Percentiles rank a stretch among this genome's conserved stretches.
Conservation (phyloP, 2,329 filamentous ascomycete genomes). For the Cyphellophora europaea region DNA sequence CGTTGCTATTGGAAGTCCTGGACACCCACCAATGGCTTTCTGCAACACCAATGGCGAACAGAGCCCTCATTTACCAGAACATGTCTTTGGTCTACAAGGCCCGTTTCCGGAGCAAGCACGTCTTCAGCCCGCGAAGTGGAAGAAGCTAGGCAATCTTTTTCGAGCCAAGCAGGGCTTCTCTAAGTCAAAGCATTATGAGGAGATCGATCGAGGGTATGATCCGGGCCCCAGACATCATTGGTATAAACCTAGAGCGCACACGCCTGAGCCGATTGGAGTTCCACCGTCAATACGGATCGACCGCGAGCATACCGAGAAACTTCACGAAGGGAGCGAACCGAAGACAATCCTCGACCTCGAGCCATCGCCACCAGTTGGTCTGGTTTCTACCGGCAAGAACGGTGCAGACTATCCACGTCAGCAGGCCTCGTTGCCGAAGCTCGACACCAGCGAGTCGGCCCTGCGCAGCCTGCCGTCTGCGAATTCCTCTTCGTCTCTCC, state of each 20-base stretch:
- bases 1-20: slow-evolving; percentile 64
- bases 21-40: slow-evolving; percentile 19
- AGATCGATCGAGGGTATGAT: background rate
- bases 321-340: background rate
- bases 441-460: slow-evolving; percentile 12
- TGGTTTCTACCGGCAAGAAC: slow-evolving; percentile 3
- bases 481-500: slow-evolving; percentile 13
- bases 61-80: slow-evolving; percentile 4
- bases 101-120: slow-evolving; percentile 4
- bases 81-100: slow-evolving; percentile 3
- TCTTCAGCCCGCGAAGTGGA: slow-evolving; percentile 32
- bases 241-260: background rate
- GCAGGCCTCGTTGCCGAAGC: slow-evolving; percentile 10
- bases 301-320: background rate
- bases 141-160: slow-evolving; percentile 36
- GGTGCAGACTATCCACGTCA: too few species aligned
- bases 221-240: background rate
- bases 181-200: slow-evolving; percentile 8
- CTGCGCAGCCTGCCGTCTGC: slow-evolving; percentile 10
- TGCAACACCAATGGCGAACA: slow-evolving; percentile 1
- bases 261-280: background rate
- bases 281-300: slow-evolving; percentile 1
- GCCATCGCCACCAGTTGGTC: slow-evolving; percentile 9
- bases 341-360: slow-evolving; percentile 8
- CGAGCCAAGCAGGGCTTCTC: slow-evolving; percentile 21